These are phyloP conservation scores for Phylloporus arenicola DNA, from an alignment of 768 basidiomycete species.

Conservation along the genomic window DNA sequence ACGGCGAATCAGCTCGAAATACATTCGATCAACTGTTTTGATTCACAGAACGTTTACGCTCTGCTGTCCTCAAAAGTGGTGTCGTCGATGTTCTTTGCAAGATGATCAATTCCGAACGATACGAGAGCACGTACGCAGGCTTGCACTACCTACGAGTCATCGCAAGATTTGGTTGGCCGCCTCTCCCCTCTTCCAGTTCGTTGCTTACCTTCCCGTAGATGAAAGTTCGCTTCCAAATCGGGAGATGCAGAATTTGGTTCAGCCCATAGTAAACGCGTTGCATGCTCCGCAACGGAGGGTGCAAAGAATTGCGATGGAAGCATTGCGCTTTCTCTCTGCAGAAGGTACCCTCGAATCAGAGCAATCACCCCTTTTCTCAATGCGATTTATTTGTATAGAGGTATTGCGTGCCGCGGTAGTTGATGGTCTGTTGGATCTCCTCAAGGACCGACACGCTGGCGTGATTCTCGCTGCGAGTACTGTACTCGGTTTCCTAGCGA, in stretches of 20 bases:
- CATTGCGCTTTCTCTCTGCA: conserved; percentile 9
- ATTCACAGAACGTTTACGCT: conserved; percentile 13
- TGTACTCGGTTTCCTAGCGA: conserved; percentile 8
- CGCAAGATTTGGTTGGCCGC: conserved; percentile 14
- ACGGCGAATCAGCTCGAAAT: too few relatives aligned
- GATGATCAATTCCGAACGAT: conserved; percentile 11
- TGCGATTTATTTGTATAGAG: conserved; percentile 3
- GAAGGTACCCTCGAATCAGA: conserved; percentile 5
- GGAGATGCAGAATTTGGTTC: conserved; percentile 9
- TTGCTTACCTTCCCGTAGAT: background rate
- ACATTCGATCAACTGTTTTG: background rate
- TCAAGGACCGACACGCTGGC: conserved; percentile 12
- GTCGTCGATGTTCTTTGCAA: conserved; percentile 9
- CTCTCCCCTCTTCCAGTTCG: background rate
- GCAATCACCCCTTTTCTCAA: background rate
- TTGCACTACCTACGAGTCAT: conserved; percentile 22
- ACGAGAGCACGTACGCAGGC: conserved; percentile 12
- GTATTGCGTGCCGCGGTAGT: conserved; percentile 9
- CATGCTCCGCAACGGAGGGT: conserved; percentile 11
- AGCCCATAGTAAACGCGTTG: conserved; percentile 13
- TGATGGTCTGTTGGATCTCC: conserved; percentile 9
- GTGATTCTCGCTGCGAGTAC: conserved; percentile 16
- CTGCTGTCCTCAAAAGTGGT: conserved; percentile 10
- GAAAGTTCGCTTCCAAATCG: background rate
- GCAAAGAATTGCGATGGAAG: conserved; percentile 14